These are phyloP conservation scores for Penicillium canariense DNA, from an alignment of 495 filamentous ascomycete genomes.

Conservation along the genomic window DNA sequence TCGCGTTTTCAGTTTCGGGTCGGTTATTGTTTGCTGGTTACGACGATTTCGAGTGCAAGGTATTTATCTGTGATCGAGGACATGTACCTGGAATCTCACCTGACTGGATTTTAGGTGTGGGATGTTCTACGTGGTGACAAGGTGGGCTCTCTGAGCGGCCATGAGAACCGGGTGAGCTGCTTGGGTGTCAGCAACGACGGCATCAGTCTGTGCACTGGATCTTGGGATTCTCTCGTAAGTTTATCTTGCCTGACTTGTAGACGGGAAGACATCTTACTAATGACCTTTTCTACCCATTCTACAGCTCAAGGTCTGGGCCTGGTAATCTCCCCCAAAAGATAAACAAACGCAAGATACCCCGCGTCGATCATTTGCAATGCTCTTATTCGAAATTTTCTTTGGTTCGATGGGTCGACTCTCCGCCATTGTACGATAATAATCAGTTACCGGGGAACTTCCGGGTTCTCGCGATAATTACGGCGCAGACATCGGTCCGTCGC, in stretches of 20 bases:
- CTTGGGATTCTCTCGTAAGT: constrained; percentile 97
- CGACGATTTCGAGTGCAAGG: constrained; percentile 99
- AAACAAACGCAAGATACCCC: constrained; percentile 46
- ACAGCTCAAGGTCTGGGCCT: constrained; percentile 88
- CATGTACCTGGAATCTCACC: not conserved
- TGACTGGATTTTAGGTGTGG: constrained; percentile 71
- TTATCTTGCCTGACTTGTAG: not conserved
- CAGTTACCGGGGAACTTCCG: constrained; percentile 31
- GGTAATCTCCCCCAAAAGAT: constrained; percentile 43
- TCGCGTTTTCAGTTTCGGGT: constrained; percentile 96
- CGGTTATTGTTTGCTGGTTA: constrained; percentile 95
- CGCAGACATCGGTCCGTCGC: constrained; percentile 27
- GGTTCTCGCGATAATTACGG: constrained; percentile 37
- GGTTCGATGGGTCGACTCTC: constrained; percentile 36
- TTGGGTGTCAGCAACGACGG: constrained; percentile 97
- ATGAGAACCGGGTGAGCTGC: constrained; percentile 98
- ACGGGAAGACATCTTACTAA: constrained; percentile 12
- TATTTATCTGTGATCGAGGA: constrained; percentile 36
- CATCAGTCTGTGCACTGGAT: constrained; percentile 98
- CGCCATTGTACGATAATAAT: constrained; percentile 49
- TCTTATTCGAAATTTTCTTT: constrained; percentile 39
- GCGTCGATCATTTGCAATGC: constrained; percentile 46
- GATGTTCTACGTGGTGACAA: constrained; percentile 95
- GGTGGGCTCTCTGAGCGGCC: constrained; percentile 91
- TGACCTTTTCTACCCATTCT: constrained; percentile 1